These are phyloP conservation scores for Beta vulgaris DNA, from an alignment of 148 eudicot genomes.

Conservation along the genomic window DNA sequence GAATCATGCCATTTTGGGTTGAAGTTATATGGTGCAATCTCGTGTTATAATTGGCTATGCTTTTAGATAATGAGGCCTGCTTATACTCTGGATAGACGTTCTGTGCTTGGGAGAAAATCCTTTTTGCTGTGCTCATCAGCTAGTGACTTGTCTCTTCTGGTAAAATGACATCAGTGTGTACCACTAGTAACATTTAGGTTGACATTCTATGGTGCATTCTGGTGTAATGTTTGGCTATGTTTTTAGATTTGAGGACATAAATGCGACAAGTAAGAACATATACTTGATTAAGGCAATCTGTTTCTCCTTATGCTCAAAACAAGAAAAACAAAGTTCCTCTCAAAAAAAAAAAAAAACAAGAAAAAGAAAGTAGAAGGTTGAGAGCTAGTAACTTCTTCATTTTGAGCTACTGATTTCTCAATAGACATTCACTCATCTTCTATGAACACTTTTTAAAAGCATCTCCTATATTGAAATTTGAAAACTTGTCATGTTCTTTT, in stretches of 20 bases:
- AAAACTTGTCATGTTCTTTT: slow-evolving; percentile 13
- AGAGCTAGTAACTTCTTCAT: background rate
- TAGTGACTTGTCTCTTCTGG: background rate
- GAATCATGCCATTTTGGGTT: background rate
- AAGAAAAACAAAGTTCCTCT: too few species aligned
- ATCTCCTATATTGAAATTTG: background rate
- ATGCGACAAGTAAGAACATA: background rate
- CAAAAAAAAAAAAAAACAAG: too few species aligned
- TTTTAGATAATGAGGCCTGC: background rate
- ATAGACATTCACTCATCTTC: background rate
- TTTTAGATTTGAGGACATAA: background rate
- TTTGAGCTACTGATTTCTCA: background rate
- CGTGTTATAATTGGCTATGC: background rate
- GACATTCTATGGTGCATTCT: background rate
- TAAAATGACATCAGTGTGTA: too few species aligned
- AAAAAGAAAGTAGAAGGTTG: background rate
- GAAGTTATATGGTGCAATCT: background rate
- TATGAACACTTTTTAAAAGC: background rate
- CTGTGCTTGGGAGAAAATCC: background rate
- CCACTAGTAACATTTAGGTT: background rate
- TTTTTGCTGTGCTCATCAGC: background rate
- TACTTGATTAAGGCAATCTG: background rate
- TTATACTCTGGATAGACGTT: background rate
- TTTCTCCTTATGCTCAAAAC: background rate
- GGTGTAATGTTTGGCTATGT: background rate